phyloP scores from a whole-genome alignment of 2,329 filamentous ascomycete genomes.

The Cladobotryum protrusum region DNA sequence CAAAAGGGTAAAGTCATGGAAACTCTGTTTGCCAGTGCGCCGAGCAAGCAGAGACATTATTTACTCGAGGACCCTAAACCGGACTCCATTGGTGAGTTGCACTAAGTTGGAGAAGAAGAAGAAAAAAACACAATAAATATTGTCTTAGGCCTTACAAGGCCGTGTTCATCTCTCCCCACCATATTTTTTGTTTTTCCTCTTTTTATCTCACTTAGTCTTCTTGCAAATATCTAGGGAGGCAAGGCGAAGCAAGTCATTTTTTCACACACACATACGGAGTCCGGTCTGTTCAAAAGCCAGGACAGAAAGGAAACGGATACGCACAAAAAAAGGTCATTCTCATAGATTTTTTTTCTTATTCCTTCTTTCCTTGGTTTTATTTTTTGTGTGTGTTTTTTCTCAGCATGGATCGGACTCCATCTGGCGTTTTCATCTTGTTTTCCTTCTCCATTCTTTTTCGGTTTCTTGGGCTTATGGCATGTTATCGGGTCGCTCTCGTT shows the following conservation, averaged over 20 bases:
- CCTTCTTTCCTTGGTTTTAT: neutral
- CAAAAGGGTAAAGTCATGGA: slow-evolving; percentile 83
- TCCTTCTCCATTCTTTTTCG: neutral
- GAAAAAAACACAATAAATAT: neutral
- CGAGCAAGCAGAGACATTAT: slow-evolving; percentile 14
- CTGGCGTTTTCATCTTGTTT: slow-evolving; percentile 1
- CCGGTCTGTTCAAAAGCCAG: neutral
- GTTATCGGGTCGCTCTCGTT: neutral
- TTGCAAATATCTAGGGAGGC: neutral
- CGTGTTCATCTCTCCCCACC: neutral
- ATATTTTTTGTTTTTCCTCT: neutral
- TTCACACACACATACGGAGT: neutral
- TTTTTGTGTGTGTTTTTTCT: neutral
- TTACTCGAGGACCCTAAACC: slow-evolving; percentile 5
- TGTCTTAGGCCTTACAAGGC: neutral
- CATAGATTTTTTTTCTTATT: neutral
- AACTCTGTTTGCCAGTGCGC: slow-evolving; percentile 58
- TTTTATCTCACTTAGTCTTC: neutral
- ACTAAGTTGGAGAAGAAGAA: neutral
- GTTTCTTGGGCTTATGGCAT: neutral
- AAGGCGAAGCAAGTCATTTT: neutral
- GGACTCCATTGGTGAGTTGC: slow-evolving; percentile 5
- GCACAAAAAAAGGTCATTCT: neutral
- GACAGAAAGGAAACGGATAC: neutral
- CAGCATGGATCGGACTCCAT: slow-evolving; percentile 1